A percentile compares a stretch with the other conserved stretches of the same genome.
These are phyloP conservation scores for Asclepias syriaca DNA, from an alignment of 257 asterid species.

Conservation along the genomic window DNA sequence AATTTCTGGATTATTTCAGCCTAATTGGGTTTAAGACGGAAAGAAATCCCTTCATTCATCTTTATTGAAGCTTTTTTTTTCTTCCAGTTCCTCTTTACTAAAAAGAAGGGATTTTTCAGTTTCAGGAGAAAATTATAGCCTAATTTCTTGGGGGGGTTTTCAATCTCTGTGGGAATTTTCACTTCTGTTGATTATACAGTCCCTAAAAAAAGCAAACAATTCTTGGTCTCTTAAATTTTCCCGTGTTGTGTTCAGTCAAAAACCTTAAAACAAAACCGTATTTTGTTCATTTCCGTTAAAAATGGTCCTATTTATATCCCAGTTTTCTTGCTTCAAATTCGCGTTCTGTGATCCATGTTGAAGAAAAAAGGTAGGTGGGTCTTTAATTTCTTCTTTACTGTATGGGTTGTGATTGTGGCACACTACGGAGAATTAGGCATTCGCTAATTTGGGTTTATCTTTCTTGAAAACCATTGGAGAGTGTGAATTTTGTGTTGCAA, in stretches of 20 bases:
- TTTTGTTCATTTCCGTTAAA: background rate
- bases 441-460: background rate
- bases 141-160: background rate
- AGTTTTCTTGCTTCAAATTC: background rate
- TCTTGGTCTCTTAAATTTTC: background rate
- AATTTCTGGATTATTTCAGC: no score
- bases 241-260: background rate
- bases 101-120: background rate
- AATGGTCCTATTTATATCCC: constrained; percentile 7
- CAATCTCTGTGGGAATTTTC: background rate
- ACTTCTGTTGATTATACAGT: background rate
- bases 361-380: background rate
- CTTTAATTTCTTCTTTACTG: background rate
- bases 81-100: no score
- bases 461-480: background rate
- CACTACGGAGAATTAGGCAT: background rate
- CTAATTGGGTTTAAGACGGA: no score
- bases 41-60: no score
- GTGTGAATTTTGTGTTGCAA: background rate
- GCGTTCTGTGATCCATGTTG: background rate
- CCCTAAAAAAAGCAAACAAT: background rate
- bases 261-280: background rate
- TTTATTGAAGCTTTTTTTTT: no score
- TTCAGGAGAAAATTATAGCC: background rate
- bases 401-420: background rate